Conservation (phyloP, 2,329 filamentous ascomycete genomes). For the Diaporthe amygdali region DNA sequence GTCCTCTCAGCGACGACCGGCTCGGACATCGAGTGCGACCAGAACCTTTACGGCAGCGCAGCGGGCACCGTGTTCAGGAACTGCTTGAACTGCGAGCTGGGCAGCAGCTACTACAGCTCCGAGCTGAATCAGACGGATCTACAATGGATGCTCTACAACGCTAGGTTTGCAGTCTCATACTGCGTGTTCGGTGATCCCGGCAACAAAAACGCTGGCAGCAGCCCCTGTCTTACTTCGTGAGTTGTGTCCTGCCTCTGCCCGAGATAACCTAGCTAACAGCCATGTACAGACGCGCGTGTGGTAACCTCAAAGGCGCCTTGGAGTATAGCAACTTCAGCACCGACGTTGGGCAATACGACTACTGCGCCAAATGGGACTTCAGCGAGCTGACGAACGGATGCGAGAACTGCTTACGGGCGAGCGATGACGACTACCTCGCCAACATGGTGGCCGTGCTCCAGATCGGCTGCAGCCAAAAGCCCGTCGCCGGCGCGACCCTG, state of each 20-base stretch:
- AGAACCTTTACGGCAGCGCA: constrained; percentile 43
- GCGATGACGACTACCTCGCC: constrained; percentile 44
- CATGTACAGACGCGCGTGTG: constrained; percentile 55
- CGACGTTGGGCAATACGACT: constrained; percentile 53
- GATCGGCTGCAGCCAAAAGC: constrained; percentile 61
- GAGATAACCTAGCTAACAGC: constrained; percentile 31
- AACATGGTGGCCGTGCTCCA: constrained; percentile 62
- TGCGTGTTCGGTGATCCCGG: constrained; percentile 59
- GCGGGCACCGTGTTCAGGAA: constrained; percentile 54
- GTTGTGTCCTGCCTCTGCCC: constrained; percentile 19
- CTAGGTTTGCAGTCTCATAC: constrained; percentile 59
- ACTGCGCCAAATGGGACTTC: constrained; percentile 56
- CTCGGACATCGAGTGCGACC: constrained; percentile 55
- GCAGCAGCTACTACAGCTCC: constrained; percentile 49
- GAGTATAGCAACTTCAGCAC: constrained; percentile 55
- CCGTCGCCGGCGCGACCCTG: constrained; percentile 51
- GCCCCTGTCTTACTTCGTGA: constrained; percentile 60
- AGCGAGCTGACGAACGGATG: constrained; percentile 57
- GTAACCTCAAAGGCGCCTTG: constrained; percentile 50
- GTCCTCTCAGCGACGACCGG: constrained; percentile 49
- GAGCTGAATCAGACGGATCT: constrained; percentile 54
- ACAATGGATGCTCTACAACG: constrained; percentile 61
- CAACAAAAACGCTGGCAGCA: constrained; percentile 45
- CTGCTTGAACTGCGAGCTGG: constrained; percentile 58
- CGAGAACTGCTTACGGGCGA: constrained; percentile 51